Evolutionary conservation across 2,329 filamentous ascomycete genomes (phyloP).

Genomic region (Arthrobotrys musiformis): DNA sequence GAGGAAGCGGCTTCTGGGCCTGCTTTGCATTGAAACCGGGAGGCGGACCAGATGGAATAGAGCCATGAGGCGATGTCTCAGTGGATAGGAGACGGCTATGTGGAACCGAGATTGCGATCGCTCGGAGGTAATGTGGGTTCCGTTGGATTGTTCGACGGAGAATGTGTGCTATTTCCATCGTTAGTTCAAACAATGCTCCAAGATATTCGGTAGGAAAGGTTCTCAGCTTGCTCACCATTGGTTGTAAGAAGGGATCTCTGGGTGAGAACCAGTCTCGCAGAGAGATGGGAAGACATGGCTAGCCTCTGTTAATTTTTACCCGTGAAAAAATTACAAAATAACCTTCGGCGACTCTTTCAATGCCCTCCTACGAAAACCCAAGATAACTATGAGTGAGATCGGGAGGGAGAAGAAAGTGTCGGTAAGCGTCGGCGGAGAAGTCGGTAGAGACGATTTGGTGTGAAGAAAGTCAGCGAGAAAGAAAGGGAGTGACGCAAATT

Average conservation of each 20-base stretch:
- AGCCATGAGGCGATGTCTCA: conserved; percentile 68
- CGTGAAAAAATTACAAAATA: not conserved
- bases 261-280: conserved; percentile 54
- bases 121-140: conserved; percentile 50
- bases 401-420: not conserved
- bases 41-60: conserved; percentile 73
- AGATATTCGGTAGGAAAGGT: no score
- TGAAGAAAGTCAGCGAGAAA: no score
- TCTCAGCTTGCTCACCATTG: conserved; percentile 36
- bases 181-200: no score
- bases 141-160: conserved; percentile 46
- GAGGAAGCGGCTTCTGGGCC: conserved; percentile 83
- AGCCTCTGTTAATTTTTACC: not conserved
- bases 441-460: conserved; percentile 14
- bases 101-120: conserved; percentile 47
- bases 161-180: conserved; percentile 24
- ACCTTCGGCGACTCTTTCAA: not conserved
- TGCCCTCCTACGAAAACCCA: not conserved
- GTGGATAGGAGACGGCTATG: conserved; percentile 63
- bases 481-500: conserved; percentile 53
- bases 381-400: conserved; percentile 2
- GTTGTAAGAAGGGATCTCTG: conserved; percentile 40
- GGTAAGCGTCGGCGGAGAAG: conserved; percentile 13
- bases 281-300: conserved; percentile 51
- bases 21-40: conserved; percentile 91